Conservation (phyloP, 108 stramenopile genomes). For the Skeletonema potamos region DNA sequence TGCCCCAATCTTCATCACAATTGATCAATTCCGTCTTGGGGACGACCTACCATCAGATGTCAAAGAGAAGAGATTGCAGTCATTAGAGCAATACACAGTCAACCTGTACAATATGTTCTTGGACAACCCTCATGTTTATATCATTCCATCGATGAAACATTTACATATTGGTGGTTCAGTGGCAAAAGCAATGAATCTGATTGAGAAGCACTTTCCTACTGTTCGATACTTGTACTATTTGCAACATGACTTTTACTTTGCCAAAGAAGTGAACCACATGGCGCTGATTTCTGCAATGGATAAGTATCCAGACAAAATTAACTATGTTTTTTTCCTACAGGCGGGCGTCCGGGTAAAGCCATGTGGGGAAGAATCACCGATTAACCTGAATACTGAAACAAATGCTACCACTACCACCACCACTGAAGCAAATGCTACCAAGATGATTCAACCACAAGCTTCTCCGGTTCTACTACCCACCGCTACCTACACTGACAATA, state of each 20-base stretch:
- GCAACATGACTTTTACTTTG: constrained; percentile 36
- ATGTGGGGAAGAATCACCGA: constrained; percentile 10
- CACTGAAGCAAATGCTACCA: neutral
- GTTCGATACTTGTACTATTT: constrained; percentile 25
- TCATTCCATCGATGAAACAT: constrained; percentile 17
- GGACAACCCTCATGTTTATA: constrained; percentile 4
- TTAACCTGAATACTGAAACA: neutral
- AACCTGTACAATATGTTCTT: constrained; percentile 7
- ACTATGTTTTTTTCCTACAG: constrained; percentile 14
- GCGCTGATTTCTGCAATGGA: constrained; percentile 19
- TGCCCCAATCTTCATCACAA: constrained; percentile 20
- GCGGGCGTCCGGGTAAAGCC: too few relatives aligned
- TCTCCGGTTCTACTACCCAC: constrained; percentile 15
- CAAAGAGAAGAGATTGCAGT: neutral
- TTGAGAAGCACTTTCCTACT: constrained; percentile 5
- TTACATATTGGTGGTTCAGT: constrained; percentile 31
- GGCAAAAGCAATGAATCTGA: constrained; percentile 19
- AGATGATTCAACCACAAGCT: too few relatives aligned
- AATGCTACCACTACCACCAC: neutral
- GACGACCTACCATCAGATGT: neutral
- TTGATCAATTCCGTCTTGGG: constrained; percentile 1
- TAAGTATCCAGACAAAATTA: constrained; percentile 6
- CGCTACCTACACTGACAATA: constrained; percentile 19
- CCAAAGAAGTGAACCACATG: constrained; percentile 9
- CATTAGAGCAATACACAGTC: constrained; percentile 11